Evolutionary conservation across 2,329 filamentous ascomycete genomes (phyloP), one percentile per base, ranked within the genome.

Genomic region (Diaporthe ampelina): DNA sequence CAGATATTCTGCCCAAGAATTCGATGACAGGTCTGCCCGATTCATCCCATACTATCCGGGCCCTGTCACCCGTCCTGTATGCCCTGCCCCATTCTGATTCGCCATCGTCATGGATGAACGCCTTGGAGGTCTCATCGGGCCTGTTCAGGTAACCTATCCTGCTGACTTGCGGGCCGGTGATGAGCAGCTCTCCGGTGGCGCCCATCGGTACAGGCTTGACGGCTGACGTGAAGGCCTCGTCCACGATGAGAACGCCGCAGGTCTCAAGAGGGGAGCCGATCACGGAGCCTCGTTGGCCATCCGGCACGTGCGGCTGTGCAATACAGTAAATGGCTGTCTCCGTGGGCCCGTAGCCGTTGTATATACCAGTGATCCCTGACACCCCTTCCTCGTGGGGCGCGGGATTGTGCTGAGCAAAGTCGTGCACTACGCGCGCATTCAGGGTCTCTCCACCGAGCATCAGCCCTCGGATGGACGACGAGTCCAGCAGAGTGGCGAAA

Each of bases 381-480:
- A 24, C 78, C 10, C 69, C 74, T 15, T 76, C 40, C 3, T 74
- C 54, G 4, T 56, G 65, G 7, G 54, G 8, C 15, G 63, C 24
- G 4, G 70, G 58, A 52, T 76, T 77, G 57, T 72, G 43, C 57
- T 63, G 69, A 54, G 80, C 67, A 73, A 82, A 83, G 43, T 81
- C 81, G 32, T 80, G 78, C n/a, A 82, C 78, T 13, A 82, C 79
- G 4, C 79, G 79, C 17, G 79, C 74, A 43, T 80, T 82, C 2
- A 83, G 76, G 24, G 79, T 81, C 69, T 84, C 83, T 24, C 83
- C 81, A 74, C 82, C 82, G 1, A 81, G 80, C 80, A 80, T 81
- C 5, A 83, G 77, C 32, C 78, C 80, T 24, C 77, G 74, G 17
- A 83, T 54, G 17, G 69, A 61, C 32, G 57, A 63, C 10, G 69